phyloP scores from a whole-genome alignment of 441 rosid species.

The Croton laevigatus region DNA sequence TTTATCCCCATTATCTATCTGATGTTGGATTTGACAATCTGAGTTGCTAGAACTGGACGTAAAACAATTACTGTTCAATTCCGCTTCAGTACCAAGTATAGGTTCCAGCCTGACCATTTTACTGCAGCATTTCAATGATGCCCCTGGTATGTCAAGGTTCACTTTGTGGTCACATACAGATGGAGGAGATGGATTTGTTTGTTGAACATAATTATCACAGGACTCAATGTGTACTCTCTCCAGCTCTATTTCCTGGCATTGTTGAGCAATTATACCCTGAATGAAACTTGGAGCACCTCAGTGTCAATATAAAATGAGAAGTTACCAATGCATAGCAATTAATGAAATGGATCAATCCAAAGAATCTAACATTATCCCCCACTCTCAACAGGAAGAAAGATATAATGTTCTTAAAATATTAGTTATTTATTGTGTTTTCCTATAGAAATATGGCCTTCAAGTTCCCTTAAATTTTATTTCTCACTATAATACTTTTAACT shows the following conservation, averaged over 20 bases:
- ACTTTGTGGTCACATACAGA: slow-evolving; percentile 16
- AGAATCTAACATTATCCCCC: background rate
- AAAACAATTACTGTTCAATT: slow-evolving; percentile 26
- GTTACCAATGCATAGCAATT: slow-evolving; percentile 4
- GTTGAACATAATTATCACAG: slow-evolving; percentile 23
- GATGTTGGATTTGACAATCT: slow-evolving; percentile 31
- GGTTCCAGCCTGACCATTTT: slow-evolving; percentile 24
- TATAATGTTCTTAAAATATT: background rate
- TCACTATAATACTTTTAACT: background rate
- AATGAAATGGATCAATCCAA: slow-evolving; percentile 9
- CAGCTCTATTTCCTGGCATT: slow-evolving; percentile 36
- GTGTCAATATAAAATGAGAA: slow-evolving; percentile 29
- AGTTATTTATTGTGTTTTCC: background rate
- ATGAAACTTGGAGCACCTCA: slow-evolving; percentile 33
- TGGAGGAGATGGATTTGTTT: slow-evolving; percentile 21
- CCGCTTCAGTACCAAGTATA: slow-evolving; percentile 29
- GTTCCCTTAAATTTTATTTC: background rate
- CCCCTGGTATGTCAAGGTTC: slow-evolving; percentile 25
- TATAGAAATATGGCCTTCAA: background rate
- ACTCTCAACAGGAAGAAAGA: background rate
- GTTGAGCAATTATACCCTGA: slow-evolving; percentile 46
- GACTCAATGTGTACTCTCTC: slow-evolving; percentile 16
- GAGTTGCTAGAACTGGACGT: slow-evolving; percentile 29
- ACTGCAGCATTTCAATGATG: slow-evolving; percentile 21
- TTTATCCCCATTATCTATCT: slow-evolving; percentile 1